Percentiles rank a stretch among this genome's conserved stretches.
Conservation (phyloP, 148 eudicot genomes). For the Cornus florida region DNA sequence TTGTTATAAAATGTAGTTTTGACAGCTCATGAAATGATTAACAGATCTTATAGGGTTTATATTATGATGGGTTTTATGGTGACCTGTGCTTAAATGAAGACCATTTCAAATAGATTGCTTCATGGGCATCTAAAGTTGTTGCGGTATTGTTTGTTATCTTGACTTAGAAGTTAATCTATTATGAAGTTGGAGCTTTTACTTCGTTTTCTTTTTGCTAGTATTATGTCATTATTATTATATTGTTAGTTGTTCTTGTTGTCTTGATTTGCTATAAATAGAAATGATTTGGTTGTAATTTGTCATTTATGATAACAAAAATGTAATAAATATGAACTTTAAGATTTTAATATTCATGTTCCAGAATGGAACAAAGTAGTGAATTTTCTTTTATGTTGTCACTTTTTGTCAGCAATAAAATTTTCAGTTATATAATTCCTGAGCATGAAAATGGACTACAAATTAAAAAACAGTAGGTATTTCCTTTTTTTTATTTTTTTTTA, state of each 20-base stretch:
- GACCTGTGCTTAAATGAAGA: slow-evolving; percentile 89
- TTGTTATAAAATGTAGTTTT: neutral
- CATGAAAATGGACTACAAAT: no score
- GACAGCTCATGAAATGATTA: neutral
- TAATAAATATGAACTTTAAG: neutral
- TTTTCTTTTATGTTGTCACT: neutral
- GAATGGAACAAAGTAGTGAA: neutral
- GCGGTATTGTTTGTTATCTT: slow-evolving; percentile 46
- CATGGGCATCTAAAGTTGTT: slow-evolving; percentile 72
- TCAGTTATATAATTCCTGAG: no score
- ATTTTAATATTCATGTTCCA: neutral
- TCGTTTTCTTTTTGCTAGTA: neutral
- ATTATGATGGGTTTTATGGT: slow-evolving; percentile 94
- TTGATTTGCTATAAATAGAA: neutral
- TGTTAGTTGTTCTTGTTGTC: neutral
- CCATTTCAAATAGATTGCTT: slow-evolving; percentile 73
- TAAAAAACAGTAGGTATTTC: no score
- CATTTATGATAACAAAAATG: neutral
- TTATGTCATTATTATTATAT: neutral
- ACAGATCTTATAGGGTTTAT: slow-evolving; percentile 66
- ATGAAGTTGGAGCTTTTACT: neutral
- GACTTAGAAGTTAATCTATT: slow-evolving; percentile 1
- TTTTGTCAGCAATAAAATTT: no score
- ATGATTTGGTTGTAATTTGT: neutral
- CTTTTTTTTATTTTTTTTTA: no score